Percentiles rank a stretch among this genome's conserved stretches.
These are phyloP conservation scores for Claviceps citrina DNA, from an alignment of 2,329 filamentous ascomycete species.

Conservation along the genomic window DNA sequence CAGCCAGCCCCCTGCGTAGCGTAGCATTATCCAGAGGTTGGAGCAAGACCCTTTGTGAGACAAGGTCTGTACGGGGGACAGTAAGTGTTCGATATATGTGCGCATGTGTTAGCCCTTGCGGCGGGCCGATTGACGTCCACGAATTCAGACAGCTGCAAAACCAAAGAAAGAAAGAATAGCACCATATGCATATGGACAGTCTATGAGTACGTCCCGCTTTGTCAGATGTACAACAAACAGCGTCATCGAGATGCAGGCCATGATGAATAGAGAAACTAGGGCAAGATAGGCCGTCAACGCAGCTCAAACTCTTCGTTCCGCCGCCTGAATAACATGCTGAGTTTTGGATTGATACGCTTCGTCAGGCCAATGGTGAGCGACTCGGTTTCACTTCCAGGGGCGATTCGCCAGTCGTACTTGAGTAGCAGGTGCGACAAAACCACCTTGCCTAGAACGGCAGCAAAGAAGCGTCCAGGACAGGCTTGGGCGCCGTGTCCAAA, in stretches of 20 bases:
- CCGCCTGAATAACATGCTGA: slow-evolving; percentile 3
- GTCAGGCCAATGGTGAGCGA: slow-evolving; percentile 5
- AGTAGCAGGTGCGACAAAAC: slow-evolving; percentile 6
- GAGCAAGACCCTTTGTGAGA: background rate
- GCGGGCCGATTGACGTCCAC: no score
- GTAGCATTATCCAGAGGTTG: background rate
- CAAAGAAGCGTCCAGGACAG: slow-evolving; percentile 7
- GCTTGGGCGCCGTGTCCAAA: slow-evolving; percentile 7
- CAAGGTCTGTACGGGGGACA: no score
- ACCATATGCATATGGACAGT: no score
- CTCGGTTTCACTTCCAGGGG: slow-evolving; percentile 1
- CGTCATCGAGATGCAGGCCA: background rate
- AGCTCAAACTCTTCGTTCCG: slow-evolving; percentile 6
- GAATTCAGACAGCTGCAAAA: background rate
- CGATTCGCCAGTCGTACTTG: slow-evolving; percentile 6
- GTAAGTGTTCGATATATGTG: no score
- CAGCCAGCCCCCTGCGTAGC: background rate
- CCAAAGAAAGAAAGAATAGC: background rate
- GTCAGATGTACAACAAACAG: no score
- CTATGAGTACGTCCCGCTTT: no score
- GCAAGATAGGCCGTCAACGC: background rate
- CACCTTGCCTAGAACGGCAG: slow-evolving; percentile 4
- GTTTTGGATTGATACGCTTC: slow-evolving; percentile 5
- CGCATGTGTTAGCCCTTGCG: no score
- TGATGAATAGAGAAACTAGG: no score